Evolutionary conservation across 495 filamentous ascomycete species (phyloP).

Genomic region (Neurospora sp.): DNA sequence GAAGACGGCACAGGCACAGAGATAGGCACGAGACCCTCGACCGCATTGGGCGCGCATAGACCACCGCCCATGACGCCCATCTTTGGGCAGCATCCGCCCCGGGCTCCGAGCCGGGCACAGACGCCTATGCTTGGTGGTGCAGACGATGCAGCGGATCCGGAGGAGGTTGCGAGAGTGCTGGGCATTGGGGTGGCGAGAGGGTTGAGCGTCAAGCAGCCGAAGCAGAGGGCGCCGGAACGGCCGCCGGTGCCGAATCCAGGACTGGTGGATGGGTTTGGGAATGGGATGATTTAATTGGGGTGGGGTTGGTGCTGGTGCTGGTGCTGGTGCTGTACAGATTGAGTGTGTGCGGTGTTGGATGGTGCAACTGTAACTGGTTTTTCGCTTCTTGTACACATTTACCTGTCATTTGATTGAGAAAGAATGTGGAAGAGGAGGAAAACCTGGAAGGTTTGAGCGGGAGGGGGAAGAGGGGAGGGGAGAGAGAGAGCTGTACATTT

Average conservation of each 20-base stretch:
- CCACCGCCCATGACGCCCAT: neutral
- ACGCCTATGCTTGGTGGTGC: constrained; percentile 7
- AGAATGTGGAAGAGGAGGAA: neutral
- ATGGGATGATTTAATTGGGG: constrained; percentile 13
- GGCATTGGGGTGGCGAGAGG: constrained; percentile 24
- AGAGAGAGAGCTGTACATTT: neutral
- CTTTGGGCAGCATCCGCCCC: neutral
- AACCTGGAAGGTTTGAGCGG: neutral
- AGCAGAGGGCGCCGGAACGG: constrained; percentile 1
- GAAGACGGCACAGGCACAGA: neutral
- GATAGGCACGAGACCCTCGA: neutral
- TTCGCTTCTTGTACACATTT: neutral
- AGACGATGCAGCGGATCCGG: neutral
- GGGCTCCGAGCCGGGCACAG: constrained; percentile 1
- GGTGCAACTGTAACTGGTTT: neutral
- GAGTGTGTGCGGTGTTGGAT: neutral
- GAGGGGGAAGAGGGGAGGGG: neutral
- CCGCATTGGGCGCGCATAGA: neutral
- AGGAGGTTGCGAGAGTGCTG: neutral
- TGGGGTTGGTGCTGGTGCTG: neutral
- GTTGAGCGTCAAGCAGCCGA: constrained; percentile 15
- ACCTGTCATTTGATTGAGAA: neutral
- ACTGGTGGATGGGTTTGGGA: constrained; percentile 17
- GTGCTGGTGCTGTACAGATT: neutral
- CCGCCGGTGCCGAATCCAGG: neutral